Conservation (phyloP, 1,284 basidiomycete species). For the Earliella scabrosa region DNA sequence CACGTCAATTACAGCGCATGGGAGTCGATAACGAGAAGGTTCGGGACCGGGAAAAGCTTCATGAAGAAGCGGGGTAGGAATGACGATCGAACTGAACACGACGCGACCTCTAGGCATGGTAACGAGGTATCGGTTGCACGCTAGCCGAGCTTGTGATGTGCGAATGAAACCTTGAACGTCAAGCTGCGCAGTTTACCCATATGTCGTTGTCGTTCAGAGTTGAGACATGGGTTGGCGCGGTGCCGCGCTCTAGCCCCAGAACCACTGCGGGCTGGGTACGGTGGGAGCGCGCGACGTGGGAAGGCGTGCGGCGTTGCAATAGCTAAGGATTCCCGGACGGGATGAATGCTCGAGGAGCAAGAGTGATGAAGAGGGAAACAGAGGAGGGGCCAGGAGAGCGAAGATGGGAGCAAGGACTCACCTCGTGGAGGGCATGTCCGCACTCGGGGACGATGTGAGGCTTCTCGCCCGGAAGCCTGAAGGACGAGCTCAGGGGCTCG, state of each 20-base stretch:
- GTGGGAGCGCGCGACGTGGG: constrained; percentile 11
- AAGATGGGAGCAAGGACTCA: constrained; percentile 38
- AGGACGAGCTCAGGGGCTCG: constrained; percentile 87
- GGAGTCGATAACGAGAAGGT: neutral
- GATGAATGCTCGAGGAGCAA: neutral
- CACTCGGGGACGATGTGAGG: constrained; percentile 96
- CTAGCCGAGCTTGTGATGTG: neutral
- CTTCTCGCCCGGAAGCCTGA: constrained; percentile 91
- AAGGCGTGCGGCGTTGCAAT: constrained; percentile 9
- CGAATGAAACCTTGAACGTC: neutral
- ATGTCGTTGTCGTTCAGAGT: neutral
- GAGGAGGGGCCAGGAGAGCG: neutral
- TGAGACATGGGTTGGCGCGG: no score
- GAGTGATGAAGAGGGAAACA: neutral
- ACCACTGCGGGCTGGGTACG: neutral
- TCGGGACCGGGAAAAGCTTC: neutral
- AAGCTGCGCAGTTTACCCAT: no score
- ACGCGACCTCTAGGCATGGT: neutral
- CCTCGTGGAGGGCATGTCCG: constrained; percentile 96
- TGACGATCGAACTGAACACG: neutral
- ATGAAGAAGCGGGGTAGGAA: neutral
- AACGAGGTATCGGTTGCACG: neutral
- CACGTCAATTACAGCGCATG: neutral
- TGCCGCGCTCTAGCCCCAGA: no score
- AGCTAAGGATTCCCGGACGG: neutral